Evolutionary conservation across 176 grass and related monocot species (phyloP).

Genomic region (Pontederia paniculata): DNA sequence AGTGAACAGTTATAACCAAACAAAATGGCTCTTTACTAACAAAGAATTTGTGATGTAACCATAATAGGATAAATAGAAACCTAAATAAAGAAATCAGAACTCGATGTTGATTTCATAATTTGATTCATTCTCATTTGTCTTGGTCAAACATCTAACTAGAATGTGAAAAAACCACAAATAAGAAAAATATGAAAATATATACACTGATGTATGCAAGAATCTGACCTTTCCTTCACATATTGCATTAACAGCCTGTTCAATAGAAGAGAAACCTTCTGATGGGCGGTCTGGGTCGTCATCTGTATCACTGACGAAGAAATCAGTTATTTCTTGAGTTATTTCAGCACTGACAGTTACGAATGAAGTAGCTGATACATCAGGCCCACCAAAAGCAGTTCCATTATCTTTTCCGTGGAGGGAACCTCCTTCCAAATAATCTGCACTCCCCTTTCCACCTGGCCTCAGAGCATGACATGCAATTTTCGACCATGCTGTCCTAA

Average conservation of each 20-base stretch:
- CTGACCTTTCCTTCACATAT: conserved; percentile 59
- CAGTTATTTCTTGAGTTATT: conserved; percentile 73
- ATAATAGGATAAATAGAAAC: too few relatives aligned
- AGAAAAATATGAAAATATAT: too few relatives aligned
- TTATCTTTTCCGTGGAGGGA: conserved; percentile 38
- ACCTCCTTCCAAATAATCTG: conserved; percentile 24
- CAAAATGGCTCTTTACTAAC: too few relatives aligned
- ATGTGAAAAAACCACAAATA: too few relatives aligned
- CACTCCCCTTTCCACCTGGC: conserved; percentile 20
- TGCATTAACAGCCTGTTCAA: conserved; percentile 56
- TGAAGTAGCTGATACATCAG: conserved; percentile 24
- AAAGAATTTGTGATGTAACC: too few relatives aligned
- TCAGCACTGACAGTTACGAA: conserved; percentile 63
- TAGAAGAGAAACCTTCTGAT: conserved; percentile 57
- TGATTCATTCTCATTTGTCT: too few relatives aligned
- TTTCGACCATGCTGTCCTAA: conserved; percentile 38
- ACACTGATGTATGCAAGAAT: neutral
- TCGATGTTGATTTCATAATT: too few relatives aligned
- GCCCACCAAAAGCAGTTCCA: conserved; percentile 36
- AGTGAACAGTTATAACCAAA: too few relatives aligned
- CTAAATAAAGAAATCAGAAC: too few relatives aligned
- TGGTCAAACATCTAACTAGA: too few relatives aligned
- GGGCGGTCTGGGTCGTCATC: conserved; percentile 77
- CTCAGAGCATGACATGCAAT: conserved; percentile 43
- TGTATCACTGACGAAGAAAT: conserved; percentile 81